phyloP scores from a whole-genome alignment of 1,284 basidiomycete species.

The Puccinia polysora region DNA sequence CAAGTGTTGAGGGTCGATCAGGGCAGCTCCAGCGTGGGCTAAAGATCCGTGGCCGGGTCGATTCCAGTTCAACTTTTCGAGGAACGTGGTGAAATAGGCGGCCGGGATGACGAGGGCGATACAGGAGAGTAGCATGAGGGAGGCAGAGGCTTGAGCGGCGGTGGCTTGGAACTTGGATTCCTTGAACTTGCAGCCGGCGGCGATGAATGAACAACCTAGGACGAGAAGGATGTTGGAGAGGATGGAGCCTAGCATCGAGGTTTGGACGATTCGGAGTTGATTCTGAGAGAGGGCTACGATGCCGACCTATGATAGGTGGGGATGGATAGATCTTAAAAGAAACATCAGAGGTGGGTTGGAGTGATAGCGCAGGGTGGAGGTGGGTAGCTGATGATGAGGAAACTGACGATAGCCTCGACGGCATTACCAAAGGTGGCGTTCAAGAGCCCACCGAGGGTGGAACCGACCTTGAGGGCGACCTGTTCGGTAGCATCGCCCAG shows the following conservation, averaged over 20 bases:
- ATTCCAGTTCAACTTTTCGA: constrained; percentile 45
- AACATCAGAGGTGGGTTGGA: background rate
- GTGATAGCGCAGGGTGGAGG: background rate
- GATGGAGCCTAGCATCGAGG: constrained; percentile 75
- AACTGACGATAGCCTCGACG: constrained; percentile 57
- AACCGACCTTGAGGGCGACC: constrained; percentile 61
- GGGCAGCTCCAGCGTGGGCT: constrained; percentile 41
- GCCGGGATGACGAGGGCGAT: constrained; percentile 50
- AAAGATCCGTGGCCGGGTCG: too few relatives aligned
- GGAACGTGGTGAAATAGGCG: constrained; percentile 48
- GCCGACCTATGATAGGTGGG: constrained; percentile 54
- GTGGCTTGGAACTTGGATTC: constrained; percentile 74
- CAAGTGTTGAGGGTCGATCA: constrained; percentile 54
- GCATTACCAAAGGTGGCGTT: constrained; percentile 73
- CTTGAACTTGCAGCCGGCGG: constrained; percentile 61
- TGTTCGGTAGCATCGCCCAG: constrained; percentile 83
- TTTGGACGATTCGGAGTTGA: constrained; percentile 73
- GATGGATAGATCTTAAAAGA: background rate
- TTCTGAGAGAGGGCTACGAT: constrained; percentile 77
- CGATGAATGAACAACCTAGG: constrained; percentile 77
- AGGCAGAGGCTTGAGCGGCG: constrained; percentile 73
- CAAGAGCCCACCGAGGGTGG: constrained; percentile 75
- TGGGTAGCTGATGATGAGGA: background rate
- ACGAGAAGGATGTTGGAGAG: constrained; percentile 84
- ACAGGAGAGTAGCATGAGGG: constrained; percentile 45